Base-by-base conservation (phyloP, 139 green algal species). In the Tetraselmis chui region DNA sequence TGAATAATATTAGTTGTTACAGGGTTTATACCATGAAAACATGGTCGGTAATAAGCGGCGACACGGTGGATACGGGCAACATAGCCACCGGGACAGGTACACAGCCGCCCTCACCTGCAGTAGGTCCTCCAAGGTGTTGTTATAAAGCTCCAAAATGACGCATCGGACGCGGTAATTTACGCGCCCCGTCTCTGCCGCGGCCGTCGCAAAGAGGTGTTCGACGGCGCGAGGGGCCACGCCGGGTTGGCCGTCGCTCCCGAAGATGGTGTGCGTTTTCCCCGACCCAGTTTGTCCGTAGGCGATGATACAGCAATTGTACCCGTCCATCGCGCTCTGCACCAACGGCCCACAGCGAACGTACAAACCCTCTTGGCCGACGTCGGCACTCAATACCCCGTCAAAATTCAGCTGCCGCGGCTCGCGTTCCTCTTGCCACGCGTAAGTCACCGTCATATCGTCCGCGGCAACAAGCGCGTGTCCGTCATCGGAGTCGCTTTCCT, bases 151-250 rank as follows among this genome's bases (percentile, higher is more conserved):
- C 27, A 86, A 5, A 28, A 86, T 77, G 28, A 23, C 30, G 29
- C 77, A 59, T 23, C 18, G 23, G 28, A 83, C 25, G 28, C 28
- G 29, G 27, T 29, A 67, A 30, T 2, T n/a, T 18, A 22, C 18
- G 29, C 29, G 5, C 2, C 30, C n/a, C 23, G 24, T 29, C 76
- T 29, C 28, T 2, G 1, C 28, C 2, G 27, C 76, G 2, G 18
- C 18, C 2, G n/a, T 5, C 23, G 2, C 28, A 29, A 79, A 79
- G 28, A 79, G 76, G 2, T 91, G 86, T 23, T 86, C 84, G 27
- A 91, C 85, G 28, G 87, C 83, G 11, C 87, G 82, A 30, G 77
- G 85, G 67, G 77, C 90, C 23, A 91, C 74, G 32, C 87, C 87
- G 1, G 82, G 67, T 29, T 90, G 58, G 29, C 18, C 18, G 29